A percentile compares a stretch with the other conserved stretches of the same genome.
phyloP scores from a whole-genome alignment of 495 filamentous ascomycete genomes.

The Penicillium dipodomyicola region DNA sequence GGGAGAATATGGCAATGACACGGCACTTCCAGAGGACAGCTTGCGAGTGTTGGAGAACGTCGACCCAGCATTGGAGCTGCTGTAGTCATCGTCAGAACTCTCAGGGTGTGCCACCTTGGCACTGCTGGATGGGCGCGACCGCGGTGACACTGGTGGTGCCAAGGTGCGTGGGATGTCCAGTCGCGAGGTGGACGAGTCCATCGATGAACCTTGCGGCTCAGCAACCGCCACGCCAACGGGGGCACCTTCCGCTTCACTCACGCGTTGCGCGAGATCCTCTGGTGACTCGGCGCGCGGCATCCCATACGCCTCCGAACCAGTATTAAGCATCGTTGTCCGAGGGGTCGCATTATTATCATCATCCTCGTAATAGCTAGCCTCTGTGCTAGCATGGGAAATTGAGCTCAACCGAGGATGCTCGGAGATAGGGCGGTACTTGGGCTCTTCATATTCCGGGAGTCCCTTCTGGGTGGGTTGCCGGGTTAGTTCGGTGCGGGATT shows the following conservation, averaged over 20 bases:
- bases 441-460: constrained; percentile 59
- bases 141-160: constrained; percentile 57
- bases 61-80: constrained; percentile 51
- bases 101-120: constrained; percentile 55
- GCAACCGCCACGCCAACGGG: constrained; percentile 23
- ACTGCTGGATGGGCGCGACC: constrained; percentile 53
- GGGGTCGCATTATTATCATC: constrained; percentile 36
- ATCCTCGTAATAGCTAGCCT: constrained; percentile 34
- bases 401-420: constrained; percentile 72
- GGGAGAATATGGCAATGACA: constrained; percentile 61
- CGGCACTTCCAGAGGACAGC: constrained; percentile 63
- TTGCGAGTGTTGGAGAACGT: constrained; percentile 55
- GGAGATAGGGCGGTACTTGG: constrained; percentile 63
- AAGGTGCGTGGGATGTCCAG: constrained; percentile 47
- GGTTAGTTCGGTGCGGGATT: constrained; percentile 29
- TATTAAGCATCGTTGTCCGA: constrained; percentile 22
- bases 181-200: constrained; percentile 44
- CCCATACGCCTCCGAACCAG: constrained; percentile 39
- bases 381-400: constrained; percentile 51
- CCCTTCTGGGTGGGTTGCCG: constrained; percentile 41
- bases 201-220: constrained; percentile 39
- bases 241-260: constrained; percentile 16
- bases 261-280: constrained; percentile 34
- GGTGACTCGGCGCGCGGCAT: constrained; percentile 50
- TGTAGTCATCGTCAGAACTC: constrained; percentile 63